These are phyloP conservation scores for Scolecobasidium constrictum DNA, from an alignment of 2,329 filamentous ascomycete genomes.

Conservation along the genomic window DNA sequence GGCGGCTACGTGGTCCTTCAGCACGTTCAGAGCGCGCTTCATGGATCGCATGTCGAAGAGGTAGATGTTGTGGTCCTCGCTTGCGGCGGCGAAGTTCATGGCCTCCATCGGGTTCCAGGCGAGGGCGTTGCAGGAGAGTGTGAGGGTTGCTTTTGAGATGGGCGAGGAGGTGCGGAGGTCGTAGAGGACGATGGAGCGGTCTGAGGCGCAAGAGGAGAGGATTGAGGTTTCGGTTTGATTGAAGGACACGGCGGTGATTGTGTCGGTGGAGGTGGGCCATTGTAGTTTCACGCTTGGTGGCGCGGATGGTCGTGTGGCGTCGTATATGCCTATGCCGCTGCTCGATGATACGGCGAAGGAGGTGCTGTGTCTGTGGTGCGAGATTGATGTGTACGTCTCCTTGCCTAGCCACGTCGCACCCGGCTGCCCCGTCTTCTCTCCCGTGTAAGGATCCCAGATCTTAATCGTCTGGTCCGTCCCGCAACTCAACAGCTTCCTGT, in stretches of 20 bases:
- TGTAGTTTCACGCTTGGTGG: constrained; percentile 70
- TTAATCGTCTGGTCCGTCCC: constrained; percentile 81
- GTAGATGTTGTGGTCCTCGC: constrained; percentile 87
- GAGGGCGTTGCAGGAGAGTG: constrained; percentile 71
- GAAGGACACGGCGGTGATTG: constrained; percentile 78
- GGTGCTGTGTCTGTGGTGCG: constrained; percentile 68
- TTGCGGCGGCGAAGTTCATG: constrained; percentile 87
- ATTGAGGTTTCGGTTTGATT: constrained; percentile 92
- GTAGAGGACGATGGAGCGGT: constrained; percentile 81
- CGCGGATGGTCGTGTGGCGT: constrained; percentile 65
- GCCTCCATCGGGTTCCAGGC: constrained; percentile 96
- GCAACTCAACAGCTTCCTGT: constrained; percentile 77
- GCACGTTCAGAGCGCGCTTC: constrained; percentile 74
- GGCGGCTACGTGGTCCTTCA: constrained; percentile 81
- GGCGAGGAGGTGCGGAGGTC: constrained; percentile 81
- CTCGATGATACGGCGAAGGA: constrained; percentile 69
- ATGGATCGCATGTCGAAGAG: constrained; percentile 93
- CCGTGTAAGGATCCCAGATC: constrained; percentile 78
- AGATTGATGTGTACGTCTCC: constrained; percentile 71
- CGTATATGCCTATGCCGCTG: constrained; percentile 75
- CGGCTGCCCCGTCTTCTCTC: constrained; percentile 52
- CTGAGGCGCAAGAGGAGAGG: constrained; percentile 72
- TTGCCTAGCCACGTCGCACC: constrained; percentile 75
- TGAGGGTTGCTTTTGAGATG: constrained; percentile 69
- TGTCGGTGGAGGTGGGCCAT: constrained; percentile 85